Percentiles rank a stretch among this genome's conserved stretches.
Evolutionary conservation across 192 early-diverging fungal species (phyloP).

Genomic region (Phlyctochytrium planicorne): DNA sequence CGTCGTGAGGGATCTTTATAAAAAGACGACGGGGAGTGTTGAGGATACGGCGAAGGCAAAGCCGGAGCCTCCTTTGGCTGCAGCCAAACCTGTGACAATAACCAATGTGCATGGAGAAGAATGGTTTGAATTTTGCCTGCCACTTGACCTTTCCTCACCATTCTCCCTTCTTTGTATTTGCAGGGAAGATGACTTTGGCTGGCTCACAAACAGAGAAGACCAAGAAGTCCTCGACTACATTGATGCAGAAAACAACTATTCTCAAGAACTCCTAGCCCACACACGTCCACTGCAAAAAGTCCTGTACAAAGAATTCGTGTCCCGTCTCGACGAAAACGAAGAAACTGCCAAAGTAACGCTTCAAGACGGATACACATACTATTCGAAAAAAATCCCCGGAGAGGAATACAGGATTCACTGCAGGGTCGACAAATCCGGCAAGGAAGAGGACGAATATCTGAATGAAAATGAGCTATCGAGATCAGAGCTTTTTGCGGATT

Average conservation of each 20-base stretch:
- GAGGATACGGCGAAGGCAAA: no score
- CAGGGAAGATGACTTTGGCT: conserved; percentile 53
- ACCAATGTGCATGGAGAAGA: conserved; percentile 56
- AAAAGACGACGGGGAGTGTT: no score
- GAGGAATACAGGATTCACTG: conserved; percentile 49
- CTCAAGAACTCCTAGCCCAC: conserved; percentile 42
- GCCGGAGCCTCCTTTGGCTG: no score
- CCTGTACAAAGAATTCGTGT: conserved; percentile 67
- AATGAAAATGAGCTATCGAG: conserved; percentile 57
- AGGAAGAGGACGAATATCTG: conserved; percentile 37
- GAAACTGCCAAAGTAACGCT: conserved; percentile 44
- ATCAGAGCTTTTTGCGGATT: conserved; percentile 45
- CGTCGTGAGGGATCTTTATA: no score
- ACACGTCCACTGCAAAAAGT: conserved; percentile 51
- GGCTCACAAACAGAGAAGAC: conserved; percentile 54
- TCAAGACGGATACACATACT: conserved; percentile 57
- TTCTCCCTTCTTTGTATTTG: no score
- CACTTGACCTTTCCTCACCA: no score
- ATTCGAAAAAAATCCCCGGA: conserved; percentile 50
- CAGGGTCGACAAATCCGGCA: conserved; percentile 22
- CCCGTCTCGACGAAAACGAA: conserved; percentile 55
- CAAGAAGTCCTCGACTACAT: conserved; percentile 59
- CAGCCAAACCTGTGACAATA: no score
- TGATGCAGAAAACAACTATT: conserved; percentile 54
- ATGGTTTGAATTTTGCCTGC: no score